phyloP scores from a whole-genome alignment of 306 rosid genomes.

The Prunus mume region DNA sequence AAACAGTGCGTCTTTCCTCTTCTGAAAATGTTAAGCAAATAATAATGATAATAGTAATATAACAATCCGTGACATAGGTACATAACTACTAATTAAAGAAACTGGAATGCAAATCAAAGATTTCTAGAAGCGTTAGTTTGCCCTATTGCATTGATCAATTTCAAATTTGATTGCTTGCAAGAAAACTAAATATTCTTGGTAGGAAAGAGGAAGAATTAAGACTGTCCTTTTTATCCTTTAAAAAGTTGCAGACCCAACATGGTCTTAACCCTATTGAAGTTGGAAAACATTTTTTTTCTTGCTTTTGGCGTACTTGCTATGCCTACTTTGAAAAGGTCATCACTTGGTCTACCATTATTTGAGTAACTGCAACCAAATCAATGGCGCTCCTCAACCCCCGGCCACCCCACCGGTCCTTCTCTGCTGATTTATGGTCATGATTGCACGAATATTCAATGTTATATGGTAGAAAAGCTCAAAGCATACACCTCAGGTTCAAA shows the following conservation, averaged over 20 bases:
- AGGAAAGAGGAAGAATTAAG: too few relatives aligned
- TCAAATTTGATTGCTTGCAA: not conserved
- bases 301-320: not conserved
- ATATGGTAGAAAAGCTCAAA: too few relatives aligned
- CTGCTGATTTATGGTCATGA: not conserved
- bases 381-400: too few relatives aligned
- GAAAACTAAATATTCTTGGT: not conserved
- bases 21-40: too few relatives aligned
- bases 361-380: too few relatives aligned
- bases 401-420: not conserved
- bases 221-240: not conserved
- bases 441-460: too few relatives aligned
- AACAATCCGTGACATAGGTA: too few relatives aligned
- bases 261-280: not conserved
- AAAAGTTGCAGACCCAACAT: not conserved
- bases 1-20: too few relatives aligned
- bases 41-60: too few relatives aligned
- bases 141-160: not conserved
- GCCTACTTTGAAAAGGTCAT: not conserved
- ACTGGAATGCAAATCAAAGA: not conserved
- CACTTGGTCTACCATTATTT: too few relatives aligned
- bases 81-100: too few relatives aligned
- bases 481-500: not conserved
- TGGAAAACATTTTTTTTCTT: not conserved
- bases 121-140: not conserved